Conservation (phyloP, 192 early-diverging fungal genomes). For the Gamsiella multidivaricata region DNA sequence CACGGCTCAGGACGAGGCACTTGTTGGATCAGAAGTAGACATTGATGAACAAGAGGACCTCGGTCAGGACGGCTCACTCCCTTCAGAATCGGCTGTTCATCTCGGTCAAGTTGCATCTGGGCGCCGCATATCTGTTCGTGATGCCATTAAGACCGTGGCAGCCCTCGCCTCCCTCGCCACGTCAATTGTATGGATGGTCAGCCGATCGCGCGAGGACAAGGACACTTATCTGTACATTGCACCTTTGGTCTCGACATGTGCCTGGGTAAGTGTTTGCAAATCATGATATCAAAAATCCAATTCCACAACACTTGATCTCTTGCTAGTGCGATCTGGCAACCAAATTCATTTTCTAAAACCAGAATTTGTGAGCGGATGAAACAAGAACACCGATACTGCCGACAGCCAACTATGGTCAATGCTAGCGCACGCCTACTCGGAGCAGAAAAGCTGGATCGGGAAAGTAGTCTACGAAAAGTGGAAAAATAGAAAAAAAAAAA, state of each 20-base stretch:
- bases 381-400: too few species aligned
- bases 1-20: slow-evolving; percentile 23
- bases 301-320: too few species aligned
- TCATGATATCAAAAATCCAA: too few species aligned
- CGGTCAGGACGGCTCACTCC: neutral
- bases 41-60: slow-evolving; percentile 37
- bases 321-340: too few species aligned
- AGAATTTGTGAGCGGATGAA: too few species aligned
- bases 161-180: slow-evolving; percentile 25
- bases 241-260: slow-evolving; percentile 32
- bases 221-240: slow-evolving; percentile 36
- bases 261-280: slow-evolving; percentile 38
- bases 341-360: too few species aligned
- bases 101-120: slow-evolving; percentile 50
- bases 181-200: slow-evolving; percentile 28
- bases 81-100: slow-evolving; percentile 6
- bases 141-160: slow-evolving; percentile 29
- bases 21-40: slow-evolving; percentile 21
- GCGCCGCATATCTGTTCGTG: slow-evolving; percentile 39
- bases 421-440: too few species aligned
- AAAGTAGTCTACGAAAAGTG: too few species aligned
- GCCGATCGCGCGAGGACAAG: slow-evolving; percentile 28
- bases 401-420: too few species aligned
- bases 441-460: too few species aligned
- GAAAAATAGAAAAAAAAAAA: too few species aligned